These are phyloP conservation scores for Phytophthora foliorum DNA, from an alignment of 352 stramenopile genomes.

Conservation along the genomic window DNA sequence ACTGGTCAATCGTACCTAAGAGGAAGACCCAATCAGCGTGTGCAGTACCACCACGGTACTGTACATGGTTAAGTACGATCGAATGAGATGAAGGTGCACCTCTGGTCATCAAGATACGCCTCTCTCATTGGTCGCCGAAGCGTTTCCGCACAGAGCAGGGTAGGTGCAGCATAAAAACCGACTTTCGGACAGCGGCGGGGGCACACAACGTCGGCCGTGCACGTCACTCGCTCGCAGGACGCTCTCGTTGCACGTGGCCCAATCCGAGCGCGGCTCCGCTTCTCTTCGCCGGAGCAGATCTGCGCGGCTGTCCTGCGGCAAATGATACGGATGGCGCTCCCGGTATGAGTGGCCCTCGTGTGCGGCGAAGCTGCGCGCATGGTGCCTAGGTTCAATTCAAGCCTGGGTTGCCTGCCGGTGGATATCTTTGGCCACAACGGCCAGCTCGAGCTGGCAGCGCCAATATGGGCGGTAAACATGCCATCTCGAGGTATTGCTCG, in stretches of 20 bases:
- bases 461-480: background rate
- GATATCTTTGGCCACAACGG: slow-evolving; percentile 16
- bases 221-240: slow-evolving; percentile 27
- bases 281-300: slow-evolving; percentile 27
- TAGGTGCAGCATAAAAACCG: background rate
- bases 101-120: slow-evolving; percentile 23
- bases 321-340: slow-evolving; percentile 33
- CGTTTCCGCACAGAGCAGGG: background rate
- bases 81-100: background rate
- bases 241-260: slow-evolving; percentile 44
- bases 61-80: slow-evolving; percentile 15
- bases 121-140: slow-evolving; percentile 31
- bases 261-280: slow-evolving; percentile 34
- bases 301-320: slow-evolving; percentile 18
- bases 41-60: slow-evolving; percentile 34
- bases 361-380: background rate
- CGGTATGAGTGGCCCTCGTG: slow-evolving; percentile 23
- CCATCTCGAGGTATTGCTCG: background rate
- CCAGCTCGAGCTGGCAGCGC: background rate
- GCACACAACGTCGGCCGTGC: slow-evolving; percentile 13
- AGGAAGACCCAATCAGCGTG: slow-evolving; percentile 17
- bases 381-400: slow-evolving; percentile 13
- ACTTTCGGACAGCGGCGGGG: slow-evolving; percentile 7
- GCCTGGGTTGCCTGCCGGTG: background rate
- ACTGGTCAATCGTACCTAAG: slow-evolving; percentile 24